Evolutionary conservation across 257 asterid genomes (phyloP).

Genomic region (Nicotiana tabacum): DNA sequence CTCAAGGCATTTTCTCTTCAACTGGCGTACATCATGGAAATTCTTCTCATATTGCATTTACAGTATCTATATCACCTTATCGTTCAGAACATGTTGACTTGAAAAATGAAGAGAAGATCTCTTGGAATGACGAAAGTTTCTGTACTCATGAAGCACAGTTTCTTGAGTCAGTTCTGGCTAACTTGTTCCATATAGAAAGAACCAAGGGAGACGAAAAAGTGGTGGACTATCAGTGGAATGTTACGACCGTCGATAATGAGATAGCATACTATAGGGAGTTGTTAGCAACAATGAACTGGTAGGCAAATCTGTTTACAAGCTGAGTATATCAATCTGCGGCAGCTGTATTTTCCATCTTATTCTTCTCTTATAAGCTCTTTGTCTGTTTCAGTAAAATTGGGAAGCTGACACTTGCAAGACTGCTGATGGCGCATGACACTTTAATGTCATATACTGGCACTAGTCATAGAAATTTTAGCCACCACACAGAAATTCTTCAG

Average conservation of each 20-base stretch:
- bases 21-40: conserved; percentile 43
- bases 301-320: conserved; percentile 18
- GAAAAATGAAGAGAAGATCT: conserved; percentile 31
- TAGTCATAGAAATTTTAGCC: conserved; percentile 23
- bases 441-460: conserved; percentile 37
- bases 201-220: conserved; percentile 29
- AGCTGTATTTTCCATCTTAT: conserved; percentile 7
- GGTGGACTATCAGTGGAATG: conserved; percentile 35
- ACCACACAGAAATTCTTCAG: conserved; percentile 65
- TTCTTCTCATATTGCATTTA: conserved; percentile 46
- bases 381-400: conserved; percentile 77
- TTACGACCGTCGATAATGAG: conserved; percentile 55
- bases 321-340: conserved; percentile 1
- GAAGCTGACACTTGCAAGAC: conserved; percentile 91
- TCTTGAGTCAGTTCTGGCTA: conserved; percentile 30
- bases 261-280: conserved; percentile 66
- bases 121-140: conserved; percentile 59
- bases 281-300: conserved; percentile 70
- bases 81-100: conserved; percentile 29
- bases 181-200: conserved; percentile 35
- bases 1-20: conserved; percentile 56
- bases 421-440: conserved; percentile 60
- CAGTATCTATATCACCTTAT: conserved; percentile 34
- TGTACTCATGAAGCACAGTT: conserved; percentile 30
- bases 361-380: conserved; percentile 15